Percentiles rank a stretch among this genome's conserved stretches.
These are phyloP conservation scores for Auricularia heimuer DNA, from an alignment of 768 basidiomycete species.

Conservation along the genomic window DNA sequence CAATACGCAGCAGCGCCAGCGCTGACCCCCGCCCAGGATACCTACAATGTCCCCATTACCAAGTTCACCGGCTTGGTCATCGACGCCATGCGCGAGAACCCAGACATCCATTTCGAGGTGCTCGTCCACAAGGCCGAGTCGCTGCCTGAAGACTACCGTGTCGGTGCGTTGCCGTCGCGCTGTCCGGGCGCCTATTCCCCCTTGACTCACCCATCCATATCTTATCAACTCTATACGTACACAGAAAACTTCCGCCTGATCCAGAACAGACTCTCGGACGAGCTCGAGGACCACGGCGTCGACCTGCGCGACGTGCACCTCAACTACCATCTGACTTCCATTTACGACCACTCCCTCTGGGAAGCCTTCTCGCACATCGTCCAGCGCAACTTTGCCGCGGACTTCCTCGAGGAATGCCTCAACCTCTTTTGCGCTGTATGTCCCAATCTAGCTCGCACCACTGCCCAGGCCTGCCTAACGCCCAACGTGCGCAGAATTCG, in stretches of 20 bases:
- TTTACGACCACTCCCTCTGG: conserved; percentile 85
- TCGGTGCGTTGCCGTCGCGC: conserved; percentile 41
- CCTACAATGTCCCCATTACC: conserved; percentile 74
- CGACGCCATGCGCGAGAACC: conserved; percentile 66
- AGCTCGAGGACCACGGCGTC: conserved; percentile 48
- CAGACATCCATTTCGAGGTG: conserved; percentile 71
- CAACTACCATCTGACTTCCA: conserved; percentile 85
- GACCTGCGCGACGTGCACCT: conserved; percentile 72
- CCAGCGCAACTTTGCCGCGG: conserved; percentile 65
- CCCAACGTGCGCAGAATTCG: conserved; percentile 49
- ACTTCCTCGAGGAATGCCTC: conserved; percentile 73
- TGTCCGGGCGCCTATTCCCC: neutral
- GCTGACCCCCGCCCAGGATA: conserved; percentile 39
- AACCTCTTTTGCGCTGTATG: conserved; percentile 75
- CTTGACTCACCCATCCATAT: neutral
- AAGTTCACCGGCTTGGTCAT: conserved; percentile 76
- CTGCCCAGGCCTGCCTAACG: neutral
- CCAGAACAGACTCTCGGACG: conserved; percentile 76
- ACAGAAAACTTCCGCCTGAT: conserved; percentile 88
- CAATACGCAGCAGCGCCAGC: neutral
- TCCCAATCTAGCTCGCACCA: neutral
- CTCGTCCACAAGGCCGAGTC: conserved; percentile 96
- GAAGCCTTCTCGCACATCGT: conserved; percentile 88
- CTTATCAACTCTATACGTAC: neutral
- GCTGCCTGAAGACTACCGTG: conserved; percentile 82